Base-by-base conservation (phyloP, 441 rosid genomes). In the Adansonia rubrostipa region DNA sequence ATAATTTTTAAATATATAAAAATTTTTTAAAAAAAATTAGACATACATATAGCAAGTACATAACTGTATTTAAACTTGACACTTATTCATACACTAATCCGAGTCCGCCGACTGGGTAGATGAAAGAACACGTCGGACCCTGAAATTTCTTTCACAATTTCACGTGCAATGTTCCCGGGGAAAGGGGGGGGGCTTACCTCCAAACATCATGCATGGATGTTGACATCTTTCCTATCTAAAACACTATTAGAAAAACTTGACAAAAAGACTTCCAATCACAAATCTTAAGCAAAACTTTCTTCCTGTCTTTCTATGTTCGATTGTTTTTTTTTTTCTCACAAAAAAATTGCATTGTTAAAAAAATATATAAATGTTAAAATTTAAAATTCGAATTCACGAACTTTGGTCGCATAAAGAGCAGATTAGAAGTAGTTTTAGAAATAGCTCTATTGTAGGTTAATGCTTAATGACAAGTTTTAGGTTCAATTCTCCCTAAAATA, bases 161-260 rank as follows among this genome's bases (percentile, higher is more conserved):
- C 77, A 74, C 77, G 60, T 74, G 77, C 51, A n/a, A 44, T 74
- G 68, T 74, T 28, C 60, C 45, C 45, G 15, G 36, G 33, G 33
- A 28, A 1, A 3, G 2, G 2, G 33, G 33, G 33, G 33, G 2
- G 3, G 13, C 15, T 10, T 14, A 20, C 44, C 4, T 62, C 67
- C 19, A 28, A 68, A 3, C 36, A 5, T 70, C 17, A 2, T 60
- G 33, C 33, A 20, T 70, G 36, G 74, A 70, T 70, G 74, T 22
- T 70, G 74, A 50, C 22, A n/a, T 73, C 72, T 71, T 54, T 42
- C 54, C 17, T 60, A 11, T 62, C 62, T 28, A 57, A 9, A 8
- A 19, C 13, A 24, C 28, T 53, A 4, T 14, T 4, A 14, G 4
- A 15, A 28, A 28, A 28, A 28, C 33, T 28, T 28, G 33, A 28